Evolutionary conservation across 768 basidiomycete species (phyloP).

Genomic region (Leccinum pellstonianum): DNA sequence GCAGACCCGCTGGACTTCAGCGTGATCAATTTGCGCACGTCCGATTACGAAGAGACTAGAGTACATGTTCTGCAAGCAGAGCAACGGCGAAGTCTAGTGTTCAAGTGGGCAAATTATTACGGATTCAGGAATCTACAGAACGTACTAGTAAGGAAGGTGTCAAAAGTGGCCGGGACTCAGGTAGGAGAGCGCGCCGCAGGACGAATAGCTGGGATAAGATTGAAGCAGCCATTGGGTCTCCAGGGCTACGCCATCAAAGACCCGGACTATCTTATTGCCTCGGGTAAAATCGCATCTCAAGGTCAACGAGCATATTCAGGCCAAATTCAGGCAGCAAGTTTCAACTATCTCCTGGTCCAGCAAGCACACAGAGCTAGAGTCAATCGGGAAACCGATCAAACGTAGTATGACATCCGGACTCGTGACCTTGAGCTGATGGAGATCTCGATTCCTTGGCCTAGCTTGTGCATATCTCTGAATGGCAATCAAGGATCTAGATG

Average conservation of each 20-base stretch:
- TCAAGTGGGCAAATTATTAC: constrained; percentile 93
- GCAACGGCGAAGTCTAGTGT: constrained; percentile 60
- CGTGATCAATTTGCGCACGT: constrained; percentile 60
- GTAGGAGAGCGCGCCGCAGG: constrained; percentile 69
- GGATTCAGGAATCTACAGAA: constrained; percentile 98
- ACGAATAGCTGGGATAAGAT: constrained; percentile 26
- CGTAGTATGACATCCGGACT: constrained; percentile 41
- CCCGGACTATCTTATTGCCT: constrained; percentile 89
- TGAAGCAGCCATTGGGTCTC: constrained; percentile 52
- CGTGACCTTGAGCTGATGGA: constrained; percentile 70
- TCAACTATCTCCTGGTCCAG: constrained; percentile 12
- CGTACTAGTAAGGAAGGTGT: constrained; percentile 81
- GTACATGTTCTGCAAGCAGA: constrained; percentile 48
- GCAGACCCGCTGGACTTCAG: constrained; percentile 47
- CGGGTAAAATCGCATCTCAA: constrained; percentile 80
- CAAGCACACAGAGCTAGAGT: constrained; percentile 29
- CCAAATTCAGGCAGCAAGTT: constrained; percentile 69
- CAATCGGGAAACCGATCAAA: constrained; percentile 35
- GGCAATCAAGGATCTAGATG: constrained; percentile 79
- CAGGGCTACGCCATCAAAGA: constrained; percentile 97
- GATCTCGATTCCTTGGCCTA: constrained; percentile 88
- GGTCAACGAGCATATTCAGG: constrained; percentile 62
- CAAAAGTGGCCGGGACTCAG: constrained; percentile 66
- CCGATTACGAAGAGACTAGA: constrained; percentile 67
- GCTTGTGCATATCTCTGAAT: constrained; percentile 71